These are phyloP conservation scores for Diaporthe capsici DNA, from an alignment of 2,329 filamentous ascomycete genomes.

Conservation along the genomic window DNA sequence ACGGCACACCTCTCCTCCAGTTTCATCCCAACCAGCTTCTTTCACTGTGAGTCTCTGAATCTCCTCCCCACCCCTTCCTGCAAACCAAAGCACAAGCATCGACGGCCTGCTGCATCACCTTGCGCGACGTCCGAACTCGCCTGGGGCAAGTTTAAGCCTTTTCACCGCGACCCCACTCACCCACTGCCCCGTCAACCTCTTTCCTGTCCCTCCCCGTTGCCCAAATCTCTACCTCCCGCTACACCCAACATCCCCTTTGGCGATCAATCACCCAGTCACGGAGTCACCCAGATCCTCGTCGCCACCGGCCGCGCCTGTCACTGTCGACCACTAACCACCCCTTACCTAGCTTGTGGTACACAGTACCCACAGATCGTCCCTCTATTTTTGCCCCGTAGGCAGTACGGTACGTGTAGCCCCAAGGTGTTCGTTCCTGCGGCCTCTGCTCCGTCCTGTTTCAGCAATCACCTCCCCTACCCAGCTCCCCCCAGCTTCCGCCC, in stretches of 20 bases:
- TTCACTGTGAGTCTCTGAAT: slow-evolving; percentile 36
- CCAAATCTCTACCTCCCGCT: slow-evolving; percentile 28
- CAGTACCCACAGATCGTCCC: slow-evolving; percentile 30
- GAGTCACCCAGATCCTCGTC: slow-evolving; percentile 24
- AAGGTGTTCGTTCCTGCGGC: slow-evolving; percentile 2
- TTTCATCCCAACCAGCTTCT: slow-evolving; percentile 39
- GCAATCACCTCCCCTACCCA: slow-evolving; percentile 33
- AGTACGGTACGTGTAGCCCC: slow-evolving; percentile 29
- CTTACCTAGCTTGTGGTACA: slow-evolving; percentile 33
- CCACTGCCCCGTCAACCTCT: not conserved
- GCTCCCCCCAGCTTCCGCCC: slow-evolving; percentile 32
- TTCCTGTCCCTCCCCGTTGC: not conserved
- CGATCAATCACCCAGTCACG: slow-evolving; percentile 33
- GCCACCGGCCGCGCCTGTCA: slow-evolving; percentile 18
- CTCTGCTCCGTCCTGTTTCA: slow-evolving; percentile 38
- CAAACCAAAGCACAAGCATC: slow-evolving; percentile 30
- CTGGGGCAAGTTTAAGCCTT: slow-evolving; percentile 25
- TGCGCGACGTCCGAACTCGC: slow-evolving; percentile 26
- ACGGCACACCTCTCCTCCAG: slow-evolving; percentile 35
- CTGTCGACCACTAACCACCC: slow-evolving; percentile 29
- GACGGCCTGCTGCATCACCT: slow-evolving; percentile 10
- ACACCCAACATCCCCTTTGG: slow-evolving; percentile 19
- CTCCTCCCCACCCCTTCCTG: not conserved
- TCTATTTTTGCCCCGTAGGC: slow-evolving; percentile 32
- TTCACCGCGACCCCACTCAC: slow-evolving; percentile 21